Percentiles rank a stretch among this genome's conserved stretches.
phyloP scores from a whole-genome alignment of 257 asterid genomes.

The Ophiorrhiza pumila region DNA sequence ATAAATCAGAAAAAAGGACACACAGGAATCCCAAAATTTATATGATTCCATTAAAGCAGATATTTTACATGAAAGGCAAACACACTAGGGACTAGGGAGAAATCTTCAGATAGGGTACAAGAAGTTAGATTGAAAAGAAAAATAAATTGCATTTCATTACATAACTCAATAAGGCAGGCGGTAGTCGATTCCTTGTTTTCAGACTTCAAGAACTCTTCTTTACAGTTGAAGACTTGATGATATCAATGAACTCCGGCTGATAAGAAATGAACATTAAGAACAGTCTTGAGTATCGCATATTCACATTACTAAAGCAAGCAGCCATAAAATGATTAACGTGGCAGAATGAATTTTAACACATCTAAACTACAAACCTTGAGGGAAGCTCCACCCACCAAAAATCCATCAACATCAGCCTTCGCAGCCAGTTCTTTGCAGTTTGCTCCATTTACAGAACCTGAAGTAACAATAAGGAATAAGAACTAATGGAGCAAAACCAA shows the following conservation, averaged over 20 bases:
- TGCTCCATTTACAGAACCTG: conserved; percentile 42
- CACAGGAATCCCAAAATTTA: too few species aligned
- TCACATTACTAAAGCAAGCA: neutral
- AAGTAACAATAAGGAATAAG: neutral
- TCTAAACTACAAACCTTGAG: conserved; percentile 28
- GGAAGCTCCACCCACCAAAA: conserved; percentile 42
- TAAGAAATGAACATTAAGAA: neutral
- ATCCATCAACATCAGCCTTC: conserved; percentile 38
- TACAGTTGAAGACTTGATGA: conserved; percentile 31
- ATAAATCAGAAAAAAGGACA: too few species aligned
- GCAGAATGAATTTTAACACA: neutral
- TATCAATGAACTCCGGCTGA: conserved; percentile 40
- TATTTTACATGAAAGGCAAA: neutral
- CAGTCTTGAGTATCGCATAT: neutral
- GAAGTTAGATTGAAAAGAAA: neutral
- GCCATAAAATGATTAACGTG: neutral
- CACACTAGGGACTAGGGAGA: neutral
- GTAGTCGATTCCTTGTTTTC: too few species aligned
- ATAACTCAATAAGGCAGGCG: too few species aligned
- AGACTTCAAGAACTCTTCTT: conserved; percentile 21
- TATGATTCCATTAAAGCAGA: neutral
- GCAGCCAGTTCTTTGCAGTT: conserved; percentile 42
- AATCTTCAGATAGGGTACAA: conserved; percentile 1
- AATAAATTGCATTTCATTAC: neutral
- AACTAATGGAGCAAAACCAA: neutral